Base-by-base conservation (phyloP, 768 basidiomycete species). In the Mycena maculata region DNA sequence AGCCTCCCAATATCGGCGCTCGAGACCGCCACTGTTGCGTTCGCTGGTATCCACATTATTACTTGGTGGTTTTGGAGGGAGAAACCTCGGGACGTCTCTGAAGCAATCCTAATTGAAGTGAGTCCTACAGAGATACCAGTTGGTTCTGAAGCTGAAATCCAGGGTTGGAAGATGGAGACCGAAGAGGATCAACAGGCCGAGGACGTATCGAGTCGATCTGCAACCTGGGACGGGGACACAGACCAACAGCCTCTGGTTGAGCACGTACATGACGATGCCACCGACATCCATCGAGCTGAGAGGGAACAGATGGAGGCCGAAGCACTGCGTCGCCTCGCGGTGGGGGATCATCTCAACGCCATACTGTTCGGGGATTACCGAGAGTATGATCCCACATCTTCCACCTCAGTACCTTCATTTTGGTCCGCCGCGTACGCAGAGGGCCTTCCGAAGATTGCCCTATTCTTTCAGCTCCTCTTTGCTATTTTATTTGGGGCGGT, bases 1-100 rank as follows among this genome's bases (percentile, higher is more conserved):
- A 39, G 58, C n/a, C 71, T 83, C 15, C 71, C 76, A 1, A 49
- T 79, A 15, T 79, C 78, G 13, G 74, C 78, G 30, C 70, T 83
- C 15, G 79, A 83, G 64, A 60, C 81, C 18, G 68, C 76, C 4
- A 83, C 81, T 1, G 36, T 81, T 11, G 80, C 76, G 0, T 79
- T 77, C 53, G 76, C 75, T 1, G 45, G 72, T 4, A 66, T 82
- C n/a, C 80, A 77, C 31, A 65, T 74, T 11, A 53, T 73, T 5
- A 76, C 71, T 12, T 82, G 80, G 61, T 36, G 50, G 2, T 53
- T 79, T 1, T 82, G 83, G 82, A 82, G 78, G 81, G 41, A 74
- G 25, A 84, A 84, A 68, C 83, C 82, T 4, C 72, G 76, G 9
- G 75, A 79, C 33, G 56, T 45, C 0, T 20, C 22, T 28, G n/a